Base-by-base conservation (phyloP, 1,139 yeast species). In the Debaryomyces fabryi region DNA sequence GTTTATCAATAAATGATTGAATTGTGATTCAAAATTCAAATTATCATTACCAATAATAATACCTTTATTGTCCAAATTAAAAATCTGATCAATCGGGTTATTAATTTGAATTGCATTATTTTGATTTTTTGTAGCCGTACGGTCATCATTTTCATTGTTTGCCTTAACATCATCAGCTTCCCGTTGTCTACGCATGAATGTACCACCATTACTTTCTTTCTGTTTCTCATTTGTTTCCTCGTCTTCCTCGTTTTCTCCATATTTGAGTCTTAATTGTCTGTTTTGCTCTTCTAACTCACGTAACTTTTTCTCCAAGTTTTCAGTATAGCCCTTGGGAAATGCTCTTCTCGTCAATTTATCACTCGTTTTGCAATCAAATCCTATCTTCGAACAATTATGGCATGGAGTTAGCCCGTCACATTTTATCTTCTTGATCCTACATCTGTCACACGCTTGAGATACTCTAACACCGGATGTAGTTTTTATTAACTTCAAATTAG, bases 371-470 rank as follows among this genome's bases (percentile, higher is more conserved):
- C 95, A 87, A 44, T 79, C 83, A 58, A 83, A 83, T 0, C 83
- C 85, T 34, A 83, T 82, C 55, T 79, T 80, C 40, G 71, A 68
- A 61, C 93, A 87, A 58, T 85, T 84, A 36, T 81, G 72, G 62
- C 95, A 87, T 1, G 93, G 92, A 2, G 81, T 74, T 50, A 77
- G 70, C 0, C 93, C 93, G 58, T 85, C 88, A 68, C 95, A 87
- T 58, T 84, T 85, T 56, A 86, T 85, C 66, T 87, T 87, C 57
- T 88, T 84, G 54, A 86, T 78, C 46, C 93, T 71, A 59, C 95
- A 87, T 39, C 95, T 71, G 63, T 87, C 93, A 68, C 95, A 87
- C 3, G 93, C 93, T 62, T 86, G 93, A 2, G 88, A 80, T 3
- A 85, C 85, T 54, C 88, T 58, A 10, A 70, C 63, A 0, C 80